These are phyloP conservation scores for Coemansia sp. DNA, from an alignment of 371 early-diverging fungal genomes.

Conservation along the genomic window DNA sequence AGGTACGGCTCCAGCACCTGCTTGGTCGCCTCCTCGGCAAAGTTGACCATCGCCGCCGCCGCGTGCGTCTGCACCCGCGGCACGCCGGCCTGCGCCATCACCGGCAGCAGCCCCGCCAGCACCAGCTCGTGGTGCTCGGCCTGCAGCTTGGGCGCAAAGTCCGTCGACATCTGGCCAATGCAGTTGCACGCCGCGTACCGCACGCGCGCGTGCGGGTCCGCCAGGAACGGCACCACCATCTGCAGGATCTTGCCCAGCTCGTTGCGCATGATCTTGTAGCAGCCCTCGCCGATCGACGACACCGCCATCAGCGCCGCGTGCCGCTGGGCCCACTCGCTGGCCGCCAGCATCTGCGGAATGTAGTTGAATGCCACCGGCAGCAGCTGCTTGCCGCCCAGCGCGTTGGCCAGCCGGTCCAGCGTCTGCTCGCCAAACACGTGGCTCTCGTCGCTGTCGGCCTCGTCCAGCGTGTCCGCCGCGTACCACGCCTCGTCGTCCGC, in stretches of 20 bases:
- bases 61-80: constrained; percentile 94
- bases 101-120: constrained; percentile 78
- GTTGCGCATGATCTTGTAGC: constrained; percentile 85
- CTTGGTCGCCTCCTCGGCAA: constrained; percentile 82
- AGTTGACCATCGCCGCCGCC: constrained; percentile 96
- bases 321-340: constrained; percentile 88
- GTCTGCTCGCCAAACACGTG: constrained; percentile 91
- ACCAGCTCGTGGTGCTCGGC: constrained; percentile 74
- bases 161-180: constrained; percentile 95
- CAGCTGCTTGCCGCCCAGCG: constrained; percentile 85
- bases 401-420: constrained; percentile 90
- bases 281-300: constrained; percentile 96
- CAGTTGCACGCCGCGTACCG: constrained; percentile 95
- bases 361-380: constrained; percentile 84
- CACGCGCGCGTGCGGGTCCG: constrained; percentile 94
- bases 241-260: constrained; percentile 83
- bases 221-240: constrained; percentile 78
- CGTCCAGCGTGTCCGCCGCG: constrained; percentile 81
- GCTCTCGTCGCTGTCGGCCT: constrained; percentile 84
- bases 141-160: constrained; percentile 89
- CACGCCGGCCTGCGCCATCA: constrained; percentile 75
- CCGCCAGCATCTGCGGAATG: constrained; percentile 86
- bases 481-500: constrained; percentile 84
- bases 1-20: constrained; percentile 83
- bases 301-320: constrained; percentile 94